A percentile compares a stretch with the other conserved stretches of the same genome.
These are phyloP conservation scores for Ashbya aceris DNA, from an alignment of 1,139 yeast species.

Conservation along the genomic window DNA sequence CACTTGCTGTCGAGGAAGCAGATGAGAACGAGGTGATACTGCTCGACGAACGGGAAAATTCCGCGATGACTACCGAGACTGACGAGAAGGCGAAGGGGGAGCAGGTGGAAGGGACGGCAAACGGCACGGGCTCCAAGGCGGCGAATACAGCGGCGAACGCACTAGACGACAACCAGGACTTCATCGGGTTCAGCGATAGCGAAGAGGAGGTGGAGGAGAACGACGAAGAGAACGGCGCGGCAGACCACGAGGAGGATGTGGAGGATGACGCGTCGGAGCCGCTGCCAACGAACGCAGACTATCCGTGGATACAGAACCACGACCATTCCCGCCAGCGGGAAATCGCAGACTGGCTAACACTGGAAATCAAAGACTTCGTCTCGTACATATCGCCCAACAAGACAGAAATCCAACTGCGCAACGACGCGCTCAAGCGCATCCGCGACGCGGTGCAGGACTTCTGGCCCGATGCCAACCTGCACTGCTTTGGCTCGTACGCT, in stretches of 20 bases:
- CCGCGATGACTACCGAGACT: slow-evolving; percentile 7
- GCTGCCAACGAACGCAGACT: slow-evolving; percentile 34
- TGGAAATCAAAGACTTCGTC: slow-evolving; percentile 81
- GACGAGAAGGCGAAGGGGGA: slow-evolving; percentile 7
- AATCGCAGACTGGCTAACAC: slow-evolving; percentile 78
- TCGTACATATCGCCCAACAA: slow-evolving; percentile 80
- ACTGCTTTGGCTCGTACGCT: slow-evolving; percentile 92
- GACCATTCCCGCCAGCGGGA: slow-evolving; percentile 68
- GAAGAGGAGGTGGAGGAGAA: slow-evolving; percentile 23
- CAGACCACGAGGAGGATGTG: slow-evolving; percentile 26
- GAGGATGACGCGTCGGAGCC: slow-evolving; percentile 12
- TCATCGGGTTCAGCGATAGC: slow-evolving; percentile 30
- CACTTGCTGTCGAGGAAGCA: slow-evolving; percentile 11
- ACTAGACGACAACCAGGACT: slow-evolving; percentile 34
- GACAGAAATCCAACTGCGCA: slow-evolving; percentile 63
- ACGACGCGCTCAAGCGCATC: slow-evolving; percentile 53
- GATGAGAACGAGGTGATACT: slow-evolving; percentile 13
- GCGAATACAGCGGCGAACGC: slow-evolving; percentile 24
- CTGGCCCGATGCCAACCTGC: slow-evolving; percentile 78
- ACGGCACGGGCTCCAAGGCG: slow-evolving; percentile 5
- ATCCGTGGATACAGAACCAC: slow-evolving; percentile 74
- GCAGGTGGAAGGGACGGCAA: slow-evolving; percentile 5
- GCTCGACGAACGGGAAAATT: slow-evolving; percentile 10
- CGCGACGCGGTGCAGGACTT: slow-evolving; percentile 46
- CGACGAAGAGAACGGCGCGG: slow-evolving; percentile 15